A percentile compares a stretch with the other conserved stretches of the same genome.
Conservation (phyloP, 805 yeast species). For the Ogataea wickerhamii region DNA sequence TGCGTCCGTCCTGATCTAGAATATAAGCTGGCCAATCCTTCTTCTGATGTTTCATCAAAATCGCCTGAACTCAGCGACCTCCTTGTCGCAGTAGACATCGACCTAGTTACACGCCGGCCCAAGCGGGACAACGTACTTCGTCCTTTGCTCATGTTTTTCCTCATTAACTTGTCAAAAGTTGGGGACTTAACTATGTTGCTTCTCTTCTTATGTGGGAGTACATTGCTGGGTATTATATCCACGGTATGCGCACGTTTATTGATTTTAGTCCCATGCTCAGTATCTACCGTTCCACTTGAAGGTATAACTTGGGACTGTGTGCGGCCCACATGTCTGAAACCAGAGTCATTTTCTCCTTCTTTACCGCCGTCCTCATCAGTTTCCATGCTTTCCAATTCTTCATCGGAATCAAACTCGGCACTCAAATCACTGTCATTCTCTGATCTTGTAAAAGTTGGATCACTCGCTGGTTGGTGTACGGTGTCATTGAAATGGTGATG, state of each 20-base stretch:
- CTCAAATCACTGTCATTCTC: conserved; percentile 22
- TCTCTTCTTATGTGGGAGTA: conserved; percentile 7
- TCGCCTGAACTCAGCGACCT: conserved; percentile 4
- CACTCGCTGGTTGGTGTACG: background rate
- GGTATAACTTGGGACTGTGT: conserved; percentile 28
- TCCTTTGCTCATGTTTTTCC: conserved; percentile 24
- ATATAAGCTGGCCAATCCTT: conserved; percentile 27
- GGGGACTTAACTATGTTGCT: conserved; percentile 36
- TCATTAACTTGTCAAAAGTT: conserved; percentile 44
- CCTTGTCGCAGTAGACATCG: conserved; percentile 12
- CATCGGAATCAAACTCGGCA: conserved; percentile 22
- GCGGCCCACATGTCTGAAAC: conserved; percentile 18
- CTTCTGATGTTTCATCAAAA: conserved; percentile 24
- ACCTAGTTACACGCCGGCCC: conserved; percentile 24
- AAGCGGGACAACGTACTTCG: conserved; percentile 17
- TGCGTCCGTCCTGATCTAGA: conserved; percentile 25
- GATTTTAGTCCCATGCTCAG: conserved; percentile 26
- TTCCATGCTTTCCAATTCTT: conserved; percentile 13
- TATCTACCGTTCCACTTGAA: conserved; percentile 29
- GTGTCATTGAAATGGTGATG: no score
- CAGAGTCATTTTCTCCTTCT: conserved; percentile 7
- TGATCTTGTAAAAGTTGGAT: no score
- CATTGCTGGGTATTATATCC: conserved; percentile 31
- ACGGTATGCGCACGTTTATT: conserved; percentile 47
- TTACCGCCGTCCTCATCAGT: conserved; percentile 14